Evolutionary conservation across 768 basidiomycete species (phyloP), one percentile per base, ranked within the genome.

Genomic region (Psilocybe tampanensis): DNA sequence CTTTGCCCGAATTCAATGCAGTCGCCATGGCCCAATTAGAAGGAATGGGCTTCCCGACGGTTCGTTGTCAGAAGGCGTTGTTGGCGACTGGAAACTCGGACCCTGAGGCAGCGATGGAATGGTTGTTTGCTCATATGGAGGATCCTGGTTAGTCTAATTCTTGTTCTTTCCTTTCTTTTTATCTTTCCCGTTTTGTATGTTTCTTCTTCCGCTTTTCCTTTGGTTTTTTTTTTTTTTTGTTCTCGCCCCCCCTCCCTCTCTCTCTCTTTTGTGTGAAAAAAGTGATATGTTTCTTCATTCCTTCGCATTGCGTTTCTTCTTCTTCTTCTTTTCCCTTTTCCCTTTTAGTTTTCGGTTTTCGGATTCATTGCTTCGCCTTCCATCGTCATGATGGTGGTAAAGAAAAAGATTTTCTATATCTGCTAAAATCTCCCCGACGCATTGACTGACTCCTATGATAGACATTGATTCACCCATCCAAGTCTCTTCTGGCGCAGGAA

Each of bases 121-220:
- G 96, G 96, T 71, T 99, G 41, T 96, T 98, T 66, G 79, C 72
- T 43, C 96, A 98, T 70, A 92, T 95, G 92, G 95, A 98, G 0
- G 96, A 98, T 71, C 79, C 93, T 12, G 92, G 94, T 92, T 44
- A 8, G 77, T 61, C 21, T 44, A 12, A 18, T 53, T 44, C 29
- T 33, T 47, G 17, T 17, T n/a, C 21, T n/a, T 49, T 21, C 3
- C 21, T 50, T 57, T 52, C 1, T 23, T 18, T 45, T 34, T 44
- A 50, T 21, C 7, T 17, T 24, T 17, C 23, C 21, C 24, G 23
- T 50, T 17, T 8, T 23, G 15, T 5, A 11, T 23, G 15, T 5
- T 33, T 7, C 19, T 29, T 29, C 34, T 18, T 22, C 9, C 34
- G 44, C 6, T 26, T 19, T 48, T 12, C 21, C n/a, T 19, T 41